Conservation (phyloP, 2,329 filamentous ascomycete genomes). For the Sporothrix inflata region DNA sequence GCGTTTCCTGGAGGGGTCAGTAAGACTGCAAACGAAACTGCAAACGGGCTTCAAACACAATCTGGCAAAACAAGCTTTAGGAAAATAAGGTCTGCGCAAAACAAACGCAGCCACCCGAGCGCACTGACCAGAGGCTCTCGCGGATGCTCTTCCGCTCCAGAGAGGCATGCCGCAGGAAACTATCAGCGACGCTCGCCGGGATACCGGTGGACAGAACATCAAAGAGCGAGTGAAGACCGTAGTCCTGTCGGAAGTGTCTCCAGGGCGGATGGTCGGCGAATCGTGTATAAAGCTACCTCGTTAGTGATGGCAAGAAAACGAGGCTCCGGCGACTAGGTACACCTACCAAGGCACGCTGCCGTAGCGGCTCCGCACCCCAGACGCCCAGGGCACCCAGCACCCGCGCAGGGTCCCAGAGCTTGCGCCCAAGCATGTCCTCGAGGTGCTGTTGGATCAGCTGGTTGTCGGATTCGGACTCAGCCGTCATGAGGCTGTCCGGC, state of each 20-base stretch:
- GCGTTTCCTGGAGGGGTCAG: slow-evolving; percentile 26
- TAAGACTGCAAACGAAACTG: background rate
- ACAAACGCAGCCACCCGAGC: background rate
- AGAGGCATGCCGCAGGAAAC: slow-evolving; percentile 40
- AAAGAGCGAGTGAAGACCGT: slow-evolving; percentile 40
- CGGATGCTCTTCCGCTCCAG: slow-evolving; percentile 33
- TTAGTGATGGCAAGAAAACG: background rate
- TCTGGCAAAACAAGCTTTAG: background rate
- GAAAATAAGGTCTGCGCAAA: background rate
- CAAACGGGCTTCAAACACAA: background rate
- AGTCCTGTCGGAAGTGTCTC: slow-evolving; percentile 46
- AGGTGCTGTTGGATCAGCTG: slow-evolving; percentile 51
- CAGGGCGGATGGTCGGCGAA: slow-evolving; percentile 56
- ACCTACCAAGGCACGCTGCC: slow-evolving; percentile 58
- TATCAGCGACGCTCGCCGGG: slow-evolving; percentile 45
- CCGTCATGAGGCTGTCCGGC: slow-evolving; percentile 50
- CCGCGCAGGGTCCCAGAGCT: slow-evolving; percentile 43
- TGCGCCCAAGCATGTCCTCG: slow-evolving; percentile 52
- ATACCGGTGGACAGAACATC: slow-evolving; percentile 46
- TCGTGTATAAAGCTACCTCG: slow-evolving; percentile 53
- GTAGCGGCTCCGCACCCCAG: slow-evolving; percentile 57
- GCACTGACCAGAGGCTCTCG: slow-evolving; percentile 37
- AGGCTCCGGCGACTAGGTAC: background rate
- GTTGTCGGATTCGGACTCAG: slow-evolving; percentile 47
- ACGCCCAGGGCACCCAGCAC: slow-evolving; percentile 48